Evolutionary conservation across 228 moss, liverwort and hornwort genomes (phyloP).

Genomic region (Sphagnum fallax): DNA sequence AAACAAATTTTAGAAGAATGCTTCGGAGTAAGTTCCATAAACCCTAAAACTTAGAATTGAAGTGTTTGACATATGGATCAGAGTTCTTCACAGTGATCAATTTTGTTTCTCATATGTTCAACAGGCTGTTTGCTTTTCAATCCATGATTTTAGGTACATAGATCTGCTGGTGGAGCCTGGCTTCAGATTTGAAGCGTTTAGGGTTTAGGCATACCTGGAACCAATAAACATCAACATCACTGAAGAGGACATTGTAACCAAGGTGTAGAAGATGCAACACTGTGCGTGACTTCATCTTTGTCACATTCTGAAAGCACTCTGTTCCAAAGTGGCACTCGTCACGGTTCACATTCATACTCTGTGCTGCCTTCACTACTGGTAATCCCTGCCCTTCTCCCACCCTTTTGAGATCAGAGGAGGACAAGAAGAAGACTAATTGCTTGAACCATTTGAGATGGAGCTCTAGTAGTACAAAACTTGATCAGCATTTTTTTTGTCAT

Average conservation of each 20-base stretch:
- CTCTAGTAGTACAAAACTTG: background rate
- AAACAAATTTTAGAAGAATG: too few relatives aligned
- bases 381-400: conserved; percentile 66
- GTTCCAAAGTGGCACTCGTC: conserved; percentile 93
- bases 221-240: conserved; percentile 98
- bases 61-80: too few relatives aligned
- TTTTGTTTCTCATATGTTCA: too few relatives aligned
- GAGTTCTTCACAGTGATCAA: too few relatives aligned
- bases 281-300: conserved; percentile 89
- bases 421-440: background rate
- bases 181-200: background rate
- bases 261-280: conserved; percentile 76
- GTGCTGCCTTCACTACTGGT: conserved; percentile 62
- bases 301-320: conserved; percentile 78
- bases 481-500: background rate
- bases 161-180: too few relatives aligned
- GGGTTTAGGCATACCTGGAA: conserved; percentile 46
- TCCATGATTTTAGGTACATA: too few relatives aligned
- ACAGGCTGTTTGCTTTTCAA: too few relatives aligned
- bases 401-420: conserved; percentile 7
- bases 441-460: background rate
- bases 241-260: conserved; percentile 92
- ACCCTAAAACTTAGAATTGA: too few relatives aligned
- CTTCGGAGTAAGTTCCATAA: too few relatives aligned
- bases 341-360: conserved; percentile 67